These are phyloP conservation scores for Picochlorum sp. DNA, from an alignment of 139 green algal species.

Conservation along the genomic window DNA sequence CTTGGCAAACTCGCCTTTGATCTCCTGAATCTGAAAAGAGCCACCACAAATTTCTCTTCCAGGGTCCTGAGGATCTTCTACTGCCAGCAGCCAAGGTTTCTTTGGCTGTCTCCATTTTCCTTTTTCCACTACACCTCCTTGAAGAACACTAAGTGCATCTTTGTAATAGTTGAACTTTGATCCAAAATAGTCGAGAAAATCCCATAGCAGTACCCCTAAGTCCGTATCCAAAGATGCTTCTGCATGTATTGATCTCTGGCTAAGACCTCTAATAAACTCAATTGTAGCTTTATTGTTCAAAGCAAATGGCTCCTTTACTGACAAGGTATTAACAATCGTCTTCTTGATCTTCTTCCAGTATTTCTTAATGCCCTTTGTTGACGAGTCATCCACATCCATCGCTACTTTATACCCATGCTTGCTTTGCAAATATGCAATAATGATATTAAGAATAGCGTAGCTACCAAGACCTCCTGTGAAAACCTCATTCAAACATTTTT, in stretches of 20 bases:
- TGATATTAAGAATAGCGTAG: conserved; percentile 66
- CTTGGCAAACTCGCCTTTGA: conserved; percentile 9
- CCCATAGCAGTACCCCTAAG: conserved; percentile 40
- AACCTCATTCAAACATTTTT: conserved; percentile 62
- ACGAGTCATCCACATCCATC: neutral
- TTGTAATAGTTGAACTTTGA: conserved; percentile 24
- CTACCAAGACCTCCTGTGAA: conserved; percentile 50
- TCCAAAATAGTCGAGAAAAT: conserved; percentile 48
- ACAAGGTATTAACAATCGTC: too few relatives aligned
- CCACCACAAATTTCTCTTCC: conserved; percentile 41
- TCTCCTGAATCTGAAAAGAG: conserved; percentile 21
- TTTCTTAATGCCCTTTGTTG: neutral
- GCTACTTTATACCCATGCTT: conserved; percentile 11
- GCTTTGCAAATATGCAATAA: conserved; percentile 50
- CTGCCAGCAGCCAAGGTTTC: conserved; percentile 29
- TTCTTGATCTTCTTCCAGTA: too few relatives aligned
- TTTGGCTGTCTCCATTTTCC: conserved; percentile 19
- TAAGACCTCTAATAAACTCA: neutral
- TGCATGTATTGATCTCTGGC: neutral
- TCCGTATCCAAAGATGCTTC: conserved; percentile 16
- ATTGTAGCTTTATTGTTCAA: neutral
- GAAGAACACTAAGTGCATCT: conserved; percentile 39
- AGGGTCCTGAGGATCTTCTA: conserved; percentile 46
- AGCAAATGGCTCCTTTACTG: neutral
- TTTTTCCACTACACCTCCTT: conserved; percentile 44